Base-by-base conservation (phyloP, 257 asterid genomes). In the Vinca minor region DNA sequence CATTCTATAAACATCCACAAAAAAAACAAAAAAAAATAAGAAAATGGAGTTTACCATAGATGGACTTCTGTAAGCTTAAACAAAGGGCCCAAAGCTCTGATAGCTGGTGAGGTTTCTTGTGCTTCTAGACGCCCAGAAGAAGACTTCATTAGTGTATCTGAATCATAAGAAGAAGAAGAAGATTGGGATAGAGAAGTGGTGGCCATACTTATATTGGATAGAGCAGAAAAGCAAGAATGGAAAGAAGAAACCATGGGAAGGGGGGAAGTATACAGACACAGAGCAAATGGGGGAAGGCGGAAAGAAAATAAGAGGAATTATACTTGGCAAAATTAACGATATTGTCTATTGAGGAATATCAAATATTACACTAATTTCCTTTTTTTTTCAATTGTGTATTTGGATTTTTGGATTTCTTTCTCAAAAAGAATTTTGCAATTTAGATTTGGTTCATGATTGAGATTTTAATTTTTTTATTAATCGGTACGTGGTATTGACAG, bases 31-130 rank as follows among this genome's bases (percentile, higher is more conserved):
- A 8, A 45, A 69, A 35, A 50, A 42, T 32, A 36, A 55, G 23
- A 29, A 5, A 14, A 10, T 26, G 29, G 50, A 45, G 72, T 79
- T 69, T 12, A 92, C 96, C 89, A 78, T 31, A 89, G 81, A 67
- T 82, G 77, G 60, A 85, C 89, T 78, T 87, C 83, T 2, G 95
- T 83, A 72, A 88, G 84, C 52, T 85, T 87, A 68, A 89, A 87
- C 15, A 87, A 70, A 65, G 87, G 67, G 20, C 89, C 96, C 14
- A 92, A 95, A 75, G 83, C 86, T 76, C 34, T 72, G 58, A 74
- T 82, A 17, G 87, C 86, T 41, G 45, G 59, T 25, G 38, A 56
- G 14, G 49, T n/a, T 49, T 63, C 74, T 56, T 38, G 65, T n/a
- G 20, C 29, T 63, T 32, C 47, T 34, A 25, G 49, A 3, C 21